Percentiles rank a stretch among this genome's conserved stretches.
These are phyloP conservation scores for Taphrina confusa DNA, from an alignment of 1,139 yeast species.

Conservation along the genomic window DNA sequence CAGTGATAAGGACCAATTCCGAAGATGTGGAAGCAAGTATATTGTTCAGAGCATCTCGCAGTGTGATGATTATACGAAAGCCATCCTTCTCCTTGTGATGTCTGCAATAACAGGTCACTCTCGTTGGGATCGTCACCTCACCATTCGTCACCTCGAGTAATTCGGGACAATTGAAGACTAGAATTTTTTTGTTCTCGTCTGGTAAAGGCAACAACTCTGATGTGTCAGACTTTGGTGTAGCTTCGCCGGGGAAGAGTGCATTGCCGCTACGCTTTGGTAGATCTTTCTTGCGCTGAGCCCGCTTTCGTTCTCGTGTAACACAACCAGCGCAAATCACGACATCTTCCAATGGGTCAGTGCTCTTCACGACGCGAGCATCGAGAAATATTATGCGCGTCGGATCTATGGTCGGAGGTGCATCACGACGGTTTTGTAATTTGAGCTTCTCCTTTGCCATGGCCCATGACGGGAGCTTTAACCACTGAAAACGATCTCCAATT, in stretches of 20 bases:
- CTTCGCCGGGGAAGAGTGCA: slow-evolving; percentile 3
- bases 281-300: slow-evolving; percentile 75
- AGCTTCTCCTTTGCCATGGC: slow-evolving; percentile 83
- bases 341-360: slow-evolving; percentile 50
- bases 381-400: slow-evolving; percentile 45
- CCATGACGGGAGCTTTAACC: slow-evolving; percentile 80
- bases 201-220: slow-evolving; percentile 72
- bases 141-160: slow-evolving; percentile 69
- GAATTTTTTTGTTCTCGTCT: slow-evolving; percentile 71
- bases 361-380: slow-evolving; percentile 50
- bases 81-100: slow-evolving; percentile 87
- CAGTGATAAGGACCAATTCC: slow-evolving; percentile 83
- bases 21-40: slow-evolving; percentile 74
- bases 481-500: slow-evolving; percentile 37
- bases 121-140: slow-evolving; percentile 70
- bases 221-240: slow-evolving; percentile 43
- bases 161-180: slow-evolving; percentile 88
- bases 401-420: slow-evolving; percentile 51
- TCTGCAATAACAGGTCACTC: slow-evolving; percentile 93
- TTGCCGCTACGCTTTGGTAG: slow-evolving; percentile 16
- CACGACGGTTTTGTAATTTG: slow-evolving; percentile 44
- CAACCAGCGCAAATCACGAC: slow-evolving; percentile 85
- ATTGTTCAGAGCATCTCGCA: slow-evolving; percentile 62
- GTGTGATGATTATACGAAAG: slow-evolving; percentile 60
- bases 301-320: slow-evolving; percentile 84